Percentiles rank a stretch among this genome's conserved stretches.
Conservation (phyloP, 2,329 filamentous ascomycete genomes). For the Cryphonectria naterciae region DNA sequence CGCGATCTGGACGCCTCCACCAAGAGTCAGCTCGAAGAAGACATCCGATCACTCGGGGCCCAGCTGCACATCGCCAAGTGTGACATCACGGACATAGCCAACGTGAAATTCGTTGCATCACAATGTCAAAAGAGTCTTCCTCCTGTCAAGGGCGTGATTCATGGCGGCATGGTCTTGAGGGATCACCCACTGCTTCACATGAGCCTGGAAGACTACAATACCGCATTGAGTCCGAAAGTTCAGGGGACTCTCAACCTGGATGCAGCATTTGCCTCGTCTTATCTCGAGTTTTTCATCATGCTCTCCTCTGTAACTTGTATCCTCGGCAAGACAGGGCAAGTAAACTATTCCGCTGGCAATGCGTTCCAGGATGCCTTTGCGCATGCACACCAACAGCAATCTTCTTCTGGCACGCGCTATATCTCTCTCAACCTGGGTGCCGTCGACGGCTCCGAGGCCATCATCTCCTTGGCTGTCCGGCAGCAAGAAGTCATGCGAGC, state of each 20-base stretch:
- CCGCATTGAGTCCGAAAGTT: constrained; percentile 28
- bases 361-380: constrained; percentile 39
- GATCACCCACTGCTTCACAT: constrained; percentile 25
- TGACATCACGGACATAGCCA: constrained; percentile 38
- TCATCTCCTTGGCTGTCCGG: not conserved
- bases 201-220: constrained; percentile 17
- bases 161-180: constrained; percentile 47
- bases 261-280: constrained; percentile 9
- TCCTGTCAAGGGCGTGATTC: constrained; percentile 48
- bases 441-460: constrained; percentile 17
- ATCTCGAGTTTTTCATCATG: constrained; percentile 46
- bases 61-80: constrained; percentile 39
- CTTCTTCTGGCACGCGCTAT: constrained; percentile 17
- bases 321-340: constrained; percentile 41
- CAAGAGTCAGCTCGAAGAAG: constrained; percentile 26
- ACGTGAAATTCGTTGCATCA: constrained; percentile 31
- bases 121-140: constrained; percentile 29
- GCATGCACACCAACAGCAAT: constrained; percentile 1
- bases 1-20: constrained; percentile 29
- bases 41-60: constrained; percentile 25
- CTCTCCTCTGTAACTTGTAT: constrained; percentile 44
- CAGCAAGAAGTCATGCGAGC: constrained; percentile 13
- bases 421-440: constrained; percentile 22
- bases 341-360: constrained; percentile 46
- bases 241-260: constrained; percentile 34